Conservation (phyloP, 2,329 filamentous ascomycete species). For the Apiospora sp. region DNA sequence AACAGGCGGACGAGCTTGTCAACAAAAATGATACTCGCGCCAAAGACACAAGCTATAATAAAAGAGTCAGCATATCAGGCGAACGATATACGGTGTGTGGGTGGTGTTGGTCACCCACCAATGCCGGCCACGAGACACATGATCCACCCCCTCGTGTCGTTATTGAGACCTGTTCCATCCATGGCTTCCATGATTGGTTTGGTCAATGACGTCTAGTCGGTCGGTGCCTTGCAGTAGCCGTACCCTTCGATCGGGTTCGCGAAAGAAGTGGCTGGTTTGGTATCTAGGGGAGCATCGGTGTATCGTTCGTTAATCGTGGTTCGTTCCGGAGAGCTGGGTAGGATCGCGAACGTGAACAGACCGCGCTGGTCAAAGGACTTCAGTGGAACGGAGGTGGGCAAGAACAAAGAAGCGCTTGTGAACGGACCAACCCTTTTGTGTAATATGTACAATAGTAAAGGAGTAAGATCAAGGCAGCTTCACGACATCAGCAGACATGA, state of each 20-base stretch:
- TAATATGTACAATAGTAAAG: neutral
- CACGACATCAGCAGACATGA: conserved; percentile 7
- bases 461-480: conserved; percentile 2
- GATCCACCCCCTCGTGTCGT: conserved; percentile 93
- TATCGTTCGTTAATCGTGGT: conserved; percentile 9
- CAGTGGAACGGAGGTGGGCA: neutral
- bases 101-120: conserved; percentile 53
- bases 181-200: conserved; percentile 43
- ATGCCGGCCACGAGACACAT: conserved; percentile 85
- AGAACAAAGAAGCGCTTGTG: conserved; percentile 9
- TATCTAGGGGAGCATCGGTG: neutral
- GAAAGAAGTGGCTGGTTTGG: neutral
- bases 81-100: conserved; percentile 22
- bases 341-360: neutral
- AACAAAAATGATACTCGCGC: conserved; percentile 85
- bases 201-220: conserved; percentile 11
- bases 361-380: neutral
- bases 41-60: conserved; percentile 67
- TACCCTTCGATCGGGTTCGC: conserved; percentile 5
- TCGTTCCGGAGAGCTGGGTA: neutral
- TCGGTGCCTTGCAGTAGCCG: conserved; percentile 4
- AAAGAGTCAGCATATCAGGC: conserved; percentile 31
- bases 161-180: conserved; percentile 60
- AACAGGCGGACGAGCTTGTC: conserved; percentile 79
- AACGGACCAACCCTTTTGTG: conserved; percentile 7